A percentile compares a stretch with the other conserved stretches of the same genome.
phyloP scores from a whole-genome alignment of 2,329 filamentous ascomycete species.

The Cercospora nicotianae region DNA sequence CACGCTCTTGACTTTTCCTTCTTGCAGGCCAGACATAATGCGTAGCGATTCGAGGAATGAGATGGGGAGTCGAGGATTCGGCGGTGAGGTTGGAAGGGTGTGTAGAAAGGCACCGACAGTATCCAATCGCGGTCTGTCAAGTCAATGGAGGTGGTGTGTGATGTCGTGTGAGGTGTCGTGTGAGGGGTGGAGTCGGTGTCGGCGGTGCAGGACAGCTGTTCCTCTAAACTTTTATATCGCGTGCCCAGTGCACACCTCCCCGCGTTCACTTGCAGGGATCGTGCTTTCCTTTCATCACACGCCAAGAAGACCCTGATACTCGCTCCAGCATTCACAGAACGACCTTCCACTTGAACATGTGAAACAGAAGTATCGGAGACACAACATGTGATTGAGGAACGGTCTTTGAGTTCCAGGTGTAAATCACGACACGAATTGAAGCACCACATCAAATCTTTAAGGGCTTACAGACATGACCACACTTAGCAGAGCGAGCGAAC shows the following conservation, averaged over 20 bases:
- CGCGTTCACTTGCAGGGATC: background rate
- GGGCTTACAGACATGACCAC: no score
- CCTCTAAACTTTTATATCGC: slow-evolving; percentile 12
- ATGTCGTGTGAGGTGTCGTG: slow-evolving; percentile 5
- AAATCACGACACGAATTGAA: no score
- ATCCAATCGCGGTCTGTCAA: slow-evolving; percentile 2
- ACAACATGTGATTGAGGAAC: no score
- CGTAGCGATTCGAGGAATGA: slow-evolving; percentile 1
- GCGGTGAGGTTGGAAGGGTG: background rate
- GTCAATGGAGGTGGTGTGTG: background rate
- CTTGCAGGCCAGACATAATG: slow-evolving; percentile 48
- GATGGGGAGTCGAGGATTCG: slow-evolving; percentile 1
- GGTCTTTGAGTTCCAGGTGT: no score
- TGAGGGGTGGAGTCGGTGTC: background rate
- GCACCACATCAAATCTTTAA: no score
- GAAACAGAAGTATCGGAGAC: background rate
- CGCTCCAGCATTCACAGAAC: background rate
- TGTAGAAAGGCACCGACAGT: background rate
- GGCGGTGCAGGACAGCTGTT: slow-evolving; percentile 9
- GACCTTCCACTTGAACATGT: background rate
- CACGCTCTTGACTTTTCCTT: slow-evolving; percentile 85
- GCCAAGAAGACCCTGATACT: slow-evolving; percentile 3
- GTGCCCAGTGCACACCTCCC: slow-evolving; percentile 1
- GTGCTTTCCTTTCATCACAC: background rate
- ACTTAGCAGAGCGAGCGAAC: no score